phyloP scores from a whole-genome alignment of 345 rosid genomes.

The Bruguiera gymnorhiza region DNA sequence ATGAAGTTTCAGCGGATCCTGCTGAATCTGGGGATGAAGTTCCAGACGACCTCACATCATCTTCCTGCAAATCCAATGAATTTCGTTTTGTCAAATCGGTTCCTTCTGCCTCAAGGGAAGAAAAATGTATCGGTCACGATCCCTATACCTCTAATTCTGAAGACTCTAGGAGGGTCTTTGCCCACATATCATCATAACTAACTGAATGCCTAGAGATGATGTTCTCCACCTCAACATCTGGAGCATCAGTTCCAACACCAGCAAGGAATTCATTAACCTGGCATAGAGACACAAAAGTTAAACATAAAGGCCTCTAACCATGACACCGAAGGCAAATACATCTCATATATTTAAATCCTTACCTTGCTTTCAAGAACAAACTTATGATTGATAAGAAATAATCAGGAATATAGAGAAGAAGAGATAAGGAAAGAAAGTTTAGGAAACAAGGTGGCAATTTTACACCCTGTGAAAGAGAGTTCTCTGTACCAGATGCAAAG shows the following conservation, averaged over 20 bases:
- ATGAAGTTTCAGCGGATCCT: constrained; percentile 93
- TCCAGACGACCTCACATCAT: constrained; percentile 83
- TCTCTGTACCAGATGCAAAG: too few relatives aligned
- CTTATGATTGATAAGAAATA: too few relatives aligned
- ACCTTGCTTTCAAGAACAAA: too few relatives aligned
- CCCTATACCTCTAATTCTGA: constrained; percentile 69
- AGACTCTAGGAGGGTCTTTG: constrained; percentile 86
- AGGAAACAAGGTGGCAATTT: too few relatives aligned
- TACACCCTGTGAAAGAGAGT: too few relatives aligned
- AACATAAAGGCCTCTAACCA: neutral
- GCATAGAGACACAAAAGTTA: constrained; percentile 8
- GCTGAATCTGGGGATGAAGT: constrained; percentile 91
- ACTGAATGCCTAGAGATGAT: constrained; percentile 79
- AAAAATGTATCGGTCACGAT: neutral
- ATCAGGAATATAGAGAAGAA: too few relatives aligned
- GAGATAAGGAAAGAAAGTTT: too few relatives aligned
- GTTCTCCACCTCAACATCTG: constrained; percentile 97
- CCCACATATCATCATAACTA: constrained; percentile 99
- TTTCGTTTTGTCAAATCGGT: neutral
- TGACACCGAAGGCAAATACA: neutral
- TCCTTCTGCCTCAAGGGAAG: neutral
- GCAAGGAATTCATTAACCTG: constrained; percentile 95
- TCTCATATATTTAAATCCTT: too few relatives aligned
- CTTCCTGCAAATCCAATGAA: constrained; percentile 58
- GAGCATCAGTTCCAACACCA: constrained; percentile 99